These are phyloP conservation scores for Psilocybe cubensis DNA, from an alignment of 768 basidiomycete genomes.

Conservation along the genomic window DNA sequence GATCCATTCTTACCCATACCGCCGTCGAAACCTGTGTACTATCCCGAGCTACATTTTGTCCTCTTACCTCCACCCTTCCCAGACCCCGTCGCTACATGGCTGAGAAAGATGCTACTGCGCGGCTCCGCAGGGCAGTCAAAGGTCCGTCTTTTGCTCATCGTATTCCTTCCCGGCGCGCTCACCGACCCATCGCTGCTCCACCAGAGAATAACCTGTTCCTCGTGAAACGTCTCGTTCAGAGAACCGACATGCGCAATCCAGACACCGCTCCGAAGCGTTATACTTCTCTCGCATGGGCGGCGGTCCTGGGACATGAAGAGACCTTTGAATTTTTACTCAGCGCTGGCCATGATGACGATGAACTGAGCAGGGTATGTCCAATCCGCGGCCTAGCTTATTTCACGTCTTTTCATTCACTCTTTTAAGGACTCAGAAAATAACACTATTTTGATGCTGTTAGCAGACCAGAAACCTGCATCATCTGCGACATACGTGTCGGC, in stretches of 20 bases:
- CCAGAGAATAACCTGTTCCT: constrained; percentile 96
- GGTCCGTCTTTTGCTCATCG: constrained; percentile 40
- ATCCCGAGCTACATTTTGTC: constrained; percentile 3
- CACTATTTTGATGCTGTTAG: constrained; percentile 92
- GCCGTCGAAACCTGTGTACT: constrained; percentile 4
- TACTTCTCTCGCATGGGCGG: constrained; percentile 93
- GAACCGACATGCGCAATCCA: constrained; percentile 90
- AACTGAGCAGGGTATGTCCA: constrained; percentile 79
- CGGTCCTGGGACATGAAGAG: constrained; percentile 86
- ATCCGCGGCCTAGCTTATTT: constrained; percentile 4
- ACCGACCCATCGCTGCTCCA: constrained; percentile 18
- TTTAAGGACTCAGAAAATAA: constrained; percentile 88
- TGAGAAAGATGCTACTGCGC: constrained; percentile 77
- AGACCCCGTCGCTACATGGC: constrained; percentile 54
- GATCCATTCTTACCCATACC: constrained; percentile 7
- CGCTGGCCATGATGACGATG: constrained; percentile 91
- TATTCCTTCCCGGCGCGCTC: neutral
- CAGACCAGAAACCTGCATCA: constrained; percentile 69
- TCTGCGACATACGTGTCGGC: constrained; percentile 49
- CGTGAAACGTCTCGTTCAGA: constrained; percentile 83
- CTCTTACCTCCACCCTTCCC: constrained; percentile 17
- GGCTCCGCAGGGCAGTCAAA: constrained; percentile 81
- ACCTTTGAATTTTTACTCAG: constrained; percentile 90
- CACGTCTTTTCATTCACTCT: neutral
- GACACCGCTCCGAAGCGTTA: constrained; percentile 76